These are phyloP conservation scores for Petunia hybrid DNA, from an alignment of 305 asterid species.

Conservation along the genomic window DNA sequence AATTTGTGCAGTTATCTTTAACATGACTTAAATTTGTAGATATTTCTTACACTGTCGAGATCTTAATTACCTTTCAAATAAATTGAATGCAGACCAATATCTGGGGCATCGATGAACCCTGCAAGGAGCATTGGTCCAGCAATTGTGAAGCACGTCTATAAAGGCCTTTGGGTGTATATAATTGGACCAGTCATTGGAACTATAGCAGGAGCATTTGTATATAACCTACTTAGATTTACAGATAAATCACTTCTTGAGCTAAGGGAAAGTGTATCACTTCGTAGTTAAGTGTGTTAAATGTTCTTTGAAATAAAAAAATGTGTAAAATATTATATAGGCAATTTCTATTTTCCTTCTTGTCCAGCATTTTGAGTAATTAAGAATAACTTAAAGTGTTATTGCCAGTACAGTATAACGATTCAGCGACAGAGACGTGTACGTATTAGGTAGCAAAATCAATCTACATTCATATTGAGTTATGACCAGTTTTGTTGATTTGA, in stretches of 20 bases:
- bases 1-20: too few relatives aligned
- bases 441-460: too few relatives aligned
- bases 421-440: too few relatives aligned
- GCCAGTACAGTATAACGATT: too few relatives aligned
- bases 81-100: constrained; percentile 63
- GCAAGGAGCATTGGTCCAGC: constrained; percentile 97
- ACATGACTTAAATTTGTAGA: too few relatives aligned
- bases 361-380: too few relatives aligned
- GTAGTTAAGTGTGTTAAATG: not conserved
- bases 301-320: not conserved
- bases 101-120: constrained; percentile 97
- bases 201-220: constrained; percentile 57
- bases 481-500: too few relatives aligned
- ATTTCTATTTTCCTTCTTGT: too few relatives aligned
- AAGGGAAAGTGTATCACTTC: not conserved
- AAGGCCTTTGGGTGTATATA: constrained; percentile 69
- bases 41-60: too few relatives aligned
- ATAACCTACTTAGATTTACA: constrained; percentile 60
- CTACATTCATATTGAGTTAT: too few relatives aligned
- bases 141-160: constrained; percentile 51
- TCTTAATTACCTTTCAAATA: not conserved
- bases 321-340: not conserved
- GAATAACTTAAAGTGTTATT: too few relatives aligned
- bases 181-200: constrained; percentile 70
- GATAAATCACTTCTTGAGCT: constrained; percentile 45